A percentile compares a stretch with the other conserved stretches of the same genome.
Conservation (phyloP, 345 rosid species). For the Arabis alpina region DNA sequence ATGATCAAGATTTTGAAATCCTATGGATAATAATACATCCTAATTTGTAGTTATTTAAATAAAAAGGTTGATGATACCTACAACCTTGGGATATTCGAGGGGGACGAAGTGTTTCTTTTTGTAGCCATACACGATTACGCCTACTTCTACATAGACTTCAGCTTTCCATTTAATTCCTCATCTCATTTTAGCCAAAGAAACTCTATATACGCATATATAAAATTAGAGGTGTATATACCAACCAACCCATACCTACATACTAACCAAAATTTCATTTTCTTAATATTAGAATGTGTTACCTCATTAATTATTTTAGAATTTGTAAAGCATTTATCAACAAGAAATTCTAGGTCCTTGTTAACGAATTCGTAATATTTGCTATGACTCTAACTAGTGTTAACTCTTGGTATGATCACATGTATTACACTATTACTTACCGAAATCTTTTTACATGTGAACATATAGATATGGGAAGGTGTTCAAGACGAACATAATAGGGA, state of each 20-base stretch:
- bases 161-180: slow-evolving; percentile 39
- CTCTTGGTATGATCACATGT: not conserved
- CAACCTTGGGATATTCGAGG: slow-evolving; percentile 18
- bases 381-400: not conserved
- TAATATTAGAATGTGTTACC: not conserved
- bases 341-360: not conserved
- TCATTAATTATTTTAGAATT: not conserved
- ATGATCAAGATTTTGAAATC: not conserved
- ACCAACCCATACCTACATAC: not conserved
- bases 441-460: slow-evolving; percentile 8
- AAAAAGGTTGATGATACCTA: not conserved
- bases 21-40: not conserved
- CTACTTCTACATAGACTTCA: slow-evolving; percentile 30
- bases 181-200: slow-evolving; percentile 13
- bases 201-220: not conserved
- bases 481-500: slow-evolving; percentile 87
- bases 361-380: not conserved
- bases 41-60: not conserved
- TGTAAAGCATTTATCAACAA: not conserved
- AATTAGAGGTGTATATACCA: not conserved
- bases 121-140: slow-evolving; percentile 36
- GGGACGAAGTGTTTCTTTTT: slow-evolving; percentile 24
- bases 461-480: slow-evolving; percentile 84
- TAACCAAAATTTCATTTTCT: not conserved
- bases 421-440: not conserved